Conservation (phyloP, 768 basidiomycete species). For the Amanita muscaria region DNA sequence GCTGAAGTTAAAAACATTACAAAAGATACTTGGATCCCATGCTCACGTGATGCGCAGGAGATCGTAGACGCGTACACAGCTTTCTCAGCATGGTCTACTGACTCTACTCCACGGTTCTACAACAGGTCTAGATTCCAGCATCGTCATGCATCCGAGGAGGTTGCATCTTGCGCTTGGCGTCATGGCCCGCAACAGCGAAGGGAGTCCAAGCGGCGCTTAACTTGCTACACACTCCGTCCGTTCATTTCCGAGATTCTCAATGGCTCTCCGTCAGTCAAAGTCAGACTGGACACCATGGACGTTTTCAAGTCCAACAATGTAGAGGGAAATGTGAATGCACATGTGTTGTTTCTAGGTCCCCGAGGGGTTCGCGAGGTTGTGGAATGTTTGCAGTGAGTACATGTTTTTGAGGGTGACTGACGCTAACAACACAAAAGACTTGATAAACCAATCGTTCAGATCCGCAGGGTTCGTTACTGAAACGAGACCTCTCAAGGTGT, state of each 20-base stretch:
- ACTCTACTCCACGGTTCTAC: too few relatives aligned
- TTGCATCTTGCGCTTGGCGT: constrained; percentile 72
- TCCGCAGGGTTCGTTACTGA: constrained; percentile 36
- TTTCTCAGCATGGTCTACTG: constrained; percentile 40
- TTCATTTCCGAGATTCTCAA: constrained; percentile 33
- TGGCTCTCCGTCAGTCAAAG: constrained; percentile 15
- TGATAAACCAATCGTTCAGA: too few relatives aligned
- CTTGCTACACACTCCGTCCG: constrained; percentile 34
- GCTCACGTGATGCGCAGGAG: constrained; percentile 19
- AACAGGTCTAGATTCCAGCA: constrained; percentile 49
- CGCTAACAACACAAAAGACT: constrained; percentile 20
- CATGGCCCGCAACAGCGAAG: constrained; percentile 43
- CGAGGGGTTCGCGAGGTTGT: constrained; percentile 19
- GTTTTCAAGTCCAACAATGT: constrained; percentile 28
- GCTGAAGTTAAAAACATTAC: too few relatives aligned
- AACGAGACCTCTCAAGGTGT: constrained; percentile 43
- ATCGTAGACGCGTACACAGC: constrained; percentile 22
- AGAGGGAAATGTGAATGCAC: constrained; percentile 26
- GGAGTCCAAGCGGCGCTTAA: constrained; percentile 30
- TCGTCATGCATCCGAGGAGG: constrained; percentile 49
- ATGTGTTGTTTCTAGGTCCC: constrained; percentile 50
- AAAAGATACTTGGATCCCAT: constrained; percentile 23
- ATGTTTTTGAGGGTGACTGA: too few relatives aligned
- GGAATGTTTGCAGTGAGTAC: constrained; percentile 23
- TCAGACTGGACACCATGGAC: constrained; percentile 39